Conservation (phyloP, 495 filamentous ascomycete genomes). For the Daldinia concentrica region DNA sequence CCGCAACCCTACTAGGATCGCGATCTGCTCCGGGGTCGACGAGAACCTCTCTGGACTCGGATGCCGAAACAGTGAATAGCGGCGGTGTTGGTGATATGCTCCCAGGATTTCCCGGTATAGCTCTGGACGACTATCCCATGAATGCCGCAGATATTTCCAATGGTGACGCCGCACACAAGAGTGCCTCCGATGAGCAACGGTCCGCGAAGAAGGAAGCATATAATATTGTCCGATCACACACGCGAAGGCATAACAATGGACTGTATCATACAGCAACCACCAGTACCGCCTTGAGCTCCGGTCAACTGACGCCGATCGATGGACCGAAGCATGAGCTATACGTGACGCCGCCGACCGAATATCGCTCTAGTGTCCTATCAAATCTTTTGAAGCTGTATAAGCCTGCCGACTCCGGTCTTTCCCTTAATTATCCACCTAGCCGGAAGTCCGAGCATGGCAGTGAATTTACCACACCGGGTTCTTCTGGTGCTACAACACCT, state of each 20-base stretch:
- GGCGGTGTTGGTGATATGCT: slow-evolving; percentile 22
- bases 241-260: slow-evolving; percentile 42
- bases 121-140: slow-evolving; percentile 28
- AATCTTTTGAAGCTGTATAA: slow-evolving; percentile 81
- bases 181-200: slow-evolving; percentile 39
- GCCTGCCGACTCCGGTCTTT: slow-evolving; percentile 38
- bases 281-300: slow-evolving; percentile 60
- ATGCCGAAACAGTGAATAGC: slow-evolving; percentile 35
- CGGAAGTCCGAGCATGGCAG: slow-evolving; percentile 43
- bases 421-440: slow-evolving; percentile 41
- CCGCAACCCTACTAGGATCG: slow-evolving; percentile 45
- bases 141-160: slow-evolving; percentile 36
- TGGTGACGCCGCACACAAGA: slow-evolving; percentile 22
- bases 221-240: slow-evolving; percentile 63
- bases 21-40: slow-evolving; percentile 51
- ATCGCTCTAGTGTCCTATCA: slow-evolving; percentile 79
- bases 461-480: slow-evolving; percentile 42
- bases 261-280: slow-evolving; percentile 29
- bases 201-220: slow-evolving; percentile 54
- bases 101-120: slow-evolving; percentile 35
- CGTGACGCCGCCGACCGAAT: slow-evolving; percentile 72
- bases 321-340: slow-evolving; percentile 71
- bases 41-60: slow-evolving; percentile 51
- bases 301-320: slow-evolving; percentile 67
- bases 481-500: slow-evolving; percentile 63